Conservation (phyloP, 2,329 filamentous ascomycete species). For the Trichoderma harzianum region DNA sequence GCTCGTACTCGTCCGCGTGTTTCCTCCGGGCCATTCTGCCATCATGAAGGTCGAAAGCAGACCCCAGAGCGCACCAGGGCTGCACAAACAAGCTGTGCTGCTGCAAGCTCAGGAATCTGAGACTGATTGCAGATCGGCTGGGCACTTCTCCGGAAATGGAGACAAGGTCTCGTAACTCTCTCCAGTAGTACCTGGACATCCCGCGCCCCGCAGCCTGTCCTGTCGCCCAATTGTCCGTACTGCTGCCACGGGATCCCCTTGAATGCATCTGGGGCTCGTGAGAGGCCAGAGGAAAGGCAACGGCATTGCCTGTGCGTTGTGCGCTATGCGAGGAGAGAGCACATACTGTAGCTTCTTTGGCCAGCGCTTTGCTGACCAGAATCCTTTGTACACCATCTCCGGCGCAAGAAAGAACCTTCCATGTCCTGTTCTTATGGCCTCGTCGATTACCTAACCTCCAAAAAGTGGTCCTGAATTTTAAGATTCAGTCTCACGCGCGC, state of each 20-base stretch:
- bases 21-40: not conserved
- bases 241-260: slow-evolving; percentile 5
- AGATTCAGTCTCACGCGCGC: slow-evolving; percentile 10
- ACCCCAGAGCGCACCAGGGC: slow-evolving; percentile 4
- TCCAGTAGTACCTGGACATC: slow-evolving; percentile 16
- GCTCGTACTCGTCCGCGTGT: not conserved
- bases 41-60: not conserved
- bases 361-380: not conserved
- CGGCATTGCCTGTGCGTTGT: not conserved
- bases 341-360: not conserved
- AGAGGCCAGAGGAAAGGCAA: not conserved
- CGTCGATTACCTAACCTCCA: not conserved
- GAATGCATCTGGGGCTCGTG: not conserved
- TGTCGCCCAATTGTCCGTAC: not conserved
- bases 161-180: slow-evolving; percentile 13
- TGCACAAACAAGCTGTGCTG: slow-evolving; percentile 1
- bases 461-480: slow-evolving; percentile 12
- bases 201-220: slow-evolving; percentile 15
- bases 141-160: slow-evolving; percentile 26
- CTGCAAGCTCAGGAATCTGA: slow-evolving; percentile 30
- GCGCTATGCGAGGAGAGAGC: not conserved
- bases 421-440: not conserved
- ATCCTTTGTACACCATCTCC: not conserved
- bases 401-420: not conserved
- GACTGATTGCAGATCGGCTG: slow-evolving; percentile 36